Evolutionary conservation across 805 yeast species (phyloP).

Genomic region (Cyberlindnera subsufficiens): DNA sequence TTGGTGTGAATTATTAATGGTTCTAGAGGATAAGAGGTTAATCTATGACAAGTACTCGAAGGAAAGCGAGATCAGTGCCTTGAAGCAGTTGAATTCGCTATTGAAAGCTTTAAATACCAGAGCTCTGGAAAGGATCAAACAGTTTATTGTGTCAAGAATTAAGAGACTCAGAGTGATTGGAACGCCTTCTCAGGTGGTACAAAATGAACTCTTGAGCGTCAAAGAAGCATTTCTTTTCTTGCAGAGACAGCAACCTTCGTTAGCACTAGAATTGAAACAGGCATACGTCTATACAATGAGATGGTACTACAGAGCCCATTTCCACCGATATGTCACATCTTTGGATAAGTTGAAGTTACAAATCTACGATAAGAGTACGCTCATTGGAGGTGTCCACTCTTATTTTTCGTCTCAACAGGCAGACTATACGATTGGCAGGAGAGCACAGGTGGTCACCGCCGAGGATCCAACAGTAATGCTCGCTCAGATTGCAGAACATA

Average conservation of each 20-base stretch:
- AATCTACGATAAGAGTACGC: constrained; percentile 43
- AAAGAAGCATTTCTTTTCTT: constrained; percentile 59
- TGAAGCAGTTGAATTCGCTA: constrained; percentile 23
- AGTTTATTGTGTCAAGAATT: constrained; percentile 58
- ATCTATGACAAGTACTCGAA: constrained; percentile 39
- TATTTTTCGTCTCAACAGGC: constrained; percentile 13
- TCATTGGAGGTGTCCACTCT: constrained; percentile 39
- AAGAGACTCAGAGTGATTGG: constrained; percentile 57
- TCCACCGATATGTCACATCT: constrained; percentile 69
- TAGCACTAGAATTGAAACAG: constrained; percentile 66
- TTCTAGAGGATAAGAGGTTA: constrained; percentile 51
- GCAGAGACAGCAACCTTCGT: constrained; percentile 42
- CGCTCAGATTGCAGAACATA: constrained; percentile 80
- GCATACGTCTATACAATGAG: constrained; percentile 87
- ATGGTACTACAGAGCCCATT: constrained; percentile 85
- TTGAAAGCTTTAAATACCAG: constrained; percentile 51
- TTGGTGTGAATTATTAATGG: constrained; percentile 66
- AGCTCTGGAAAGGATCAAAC: constrained; percentile 71
- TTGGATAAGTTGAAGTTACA: constrained; percentile 56
- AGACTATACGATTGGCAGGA: constrained; percentile 31
- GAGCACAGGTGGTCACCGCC: constrained; percentile 52
- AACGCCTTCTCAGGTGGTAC: constrained; percentile 71
- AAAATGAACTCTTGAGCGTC: constrained; percentile 56
- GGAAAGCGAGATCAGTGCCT: constrained; percentile 14
- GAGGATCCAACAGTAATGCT: constrained; percentile 63